Base-by-base conservation (phyloP, 2,329 filamentous ascomycete genomes). In the Verruconis gallopava region DNA sequence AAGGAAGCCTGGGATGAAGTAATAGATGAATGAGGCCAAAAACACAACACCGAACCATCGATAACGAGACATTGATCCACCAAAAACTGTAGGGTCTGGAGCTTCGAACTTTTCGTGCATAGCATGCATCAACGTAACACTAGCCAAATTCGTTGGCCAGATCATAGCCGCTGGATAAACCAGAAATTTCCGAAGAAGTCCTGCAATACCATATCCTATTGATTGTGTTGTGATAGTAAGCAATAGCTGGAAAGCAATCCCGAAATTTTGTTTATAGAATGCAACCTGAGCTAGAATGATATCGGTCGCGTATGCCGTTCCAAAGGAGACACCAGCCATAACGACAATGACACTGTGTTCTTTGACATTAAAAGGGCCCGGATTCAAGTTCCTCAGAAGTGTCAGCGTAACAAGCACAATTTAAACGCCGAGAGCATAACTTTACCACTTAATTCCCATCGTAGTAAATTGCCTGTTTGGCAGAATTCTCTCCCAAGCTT, bases 251-350 rank as follows among this genome's bases (percentile, higher is more conserved):
- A 55, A 55, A 6, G 43, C 49, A 22, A 51, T 47, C 5, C 47
- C 48, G 39, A 54, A 4, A 45, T 79, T 66, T 52, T 81, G 74
- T 54, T 78, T 74, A 56, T 85, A 86, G 52, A 85, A 85, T 14
- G 79, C 69, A 14, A 75, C 62, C 58, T 84, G 79, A 0, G 80
- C 80, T 2, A 84, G 65, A 35, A 86, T 72, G 21, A 84, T 78
- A 49, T 85, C 81, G 1, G 80, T 85, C 1, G 79, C 79, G 50
- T 85, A 85, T 3, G 79, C 77, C 4, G 57, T 51, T n/a, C 52
- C 51, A 28, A 54, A 55, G 4, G 71, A 60, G 50, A 75, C 73
- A 54, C 76, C 77, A 2, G 73, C 75, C 74, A 79, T 78, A 54
- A 74, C 70, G 18, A 75, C 72, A 49, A 77, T 74, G 30, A 76